phyloP scores from a whole-genome alignment of 2,329 filamentous ascomycete genomes.

The Pyricularia sp. region DNA sequence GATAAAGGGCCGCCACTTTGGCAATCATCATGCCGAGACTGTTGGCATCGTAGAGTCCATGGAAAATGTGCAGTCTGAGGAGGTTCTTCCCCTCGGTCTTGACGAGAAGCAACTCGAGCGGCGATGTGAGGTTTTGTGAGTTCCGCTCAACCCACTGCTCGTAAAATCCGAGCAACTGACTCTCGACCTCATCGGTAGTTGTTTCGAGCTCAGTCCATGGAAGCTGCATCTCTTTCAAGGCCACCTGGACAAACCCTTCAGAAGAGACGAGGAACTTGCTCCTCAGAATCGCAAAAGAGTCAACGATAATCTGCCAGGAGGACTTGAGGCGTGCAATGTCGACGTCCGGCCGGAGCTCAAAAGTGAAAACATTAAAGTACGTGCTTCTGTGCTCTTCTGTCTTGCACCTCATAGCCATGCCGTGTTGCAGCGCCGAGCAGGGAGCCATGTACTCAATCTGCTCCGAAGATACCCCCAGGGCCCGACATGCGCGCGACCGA shows the following conservation, averaged over 20 bases:
- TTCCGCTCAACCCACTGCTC: conserved; percentile 49
- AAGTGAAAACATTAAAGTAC: conserved; percentile 72
- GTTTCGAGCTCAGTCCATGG: conserved; percentile 32
- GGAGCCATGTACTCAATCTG: conserved; percentile 67
- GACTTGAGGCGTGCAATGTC: conserved; percentile 31
- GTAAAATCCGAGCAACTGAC: conserved; percentile 10
- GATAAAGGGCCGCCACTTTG: conserved; percentile 45
- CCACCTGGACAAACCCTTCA: conserved; percentile 69
- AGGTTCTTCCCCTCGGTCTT: conserved; percentile 15
- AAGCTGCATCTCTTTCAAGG: conserved; percentile 34
- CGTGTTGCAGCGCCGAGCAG: conserved; percentile 79
- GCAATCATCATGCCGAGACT: conserved; percentile 62
- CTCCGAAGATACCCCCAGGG: conserved; percentile 37
- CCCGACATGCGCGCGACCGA: conserved; percentile 37
- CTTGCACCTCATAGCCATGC: conserved; percentile 67
- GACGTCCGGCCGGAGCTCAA: conserved; percentile 42
- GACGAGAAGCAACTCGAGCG: conserved; percentile 41
- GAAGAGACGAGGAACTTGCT: conserved; percentile 63
- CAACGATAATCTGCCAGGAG: conserved; percentile 49
- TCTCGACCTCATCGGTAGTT: conserved; percentile 19
- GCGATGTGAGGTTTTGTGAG: conserved; percentile 32
- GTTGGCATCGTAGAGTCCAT: conserved; percentile 78
- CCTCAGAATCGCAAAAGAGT: conserved; percentile 54
- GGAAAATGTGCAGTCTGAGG: conserved; percentile 65
- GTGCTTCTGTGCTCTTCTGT: conserved; percentile 40